These are phyloP conservation scores for Torulaspora globosa DNA, from an alignment of 1,139 yeast species.

Conservation along the genomic window DNA sequence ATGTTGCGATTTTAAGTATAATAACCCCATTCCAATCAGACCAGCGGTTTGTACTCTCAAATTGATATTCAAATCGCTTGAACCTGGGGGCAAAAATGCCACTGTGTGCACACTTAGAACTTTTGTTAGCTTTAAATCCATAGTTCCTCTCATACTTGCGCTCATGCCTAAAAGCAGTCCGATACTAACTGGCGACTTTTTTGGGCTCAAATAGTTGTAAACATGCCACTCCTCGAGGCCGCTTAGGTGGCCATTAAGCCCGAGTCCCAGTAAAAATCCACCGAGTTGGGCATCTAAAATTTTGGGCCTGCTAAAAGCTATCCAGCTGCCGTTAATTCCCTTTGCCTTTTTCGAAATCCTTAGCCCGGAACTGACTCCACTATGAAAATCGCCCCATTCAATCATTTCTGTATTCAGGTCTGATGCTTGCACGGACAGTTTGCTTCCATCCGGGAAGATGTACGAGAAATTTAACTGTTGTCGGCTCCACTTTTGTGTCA, in stretches of 20 bases:
- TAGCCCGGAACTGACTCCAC: slow-evolving; percentile 86
- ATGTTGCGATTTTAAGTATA: slow-evolving; percentile 75
- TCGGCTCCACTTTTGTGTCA: slow-evolving; percentile 80
- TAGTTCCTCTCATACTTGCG: slow-evolving; percentile 77
- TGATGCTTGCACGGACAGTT: slow-evolving; percentile 57
- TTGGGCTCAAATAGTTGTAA: slow-evolving; percentile 87
- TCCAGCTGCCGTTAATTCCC: slow-evolving; percentile 89
- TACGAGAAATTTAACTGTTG: slow-evolving; percentile 72
- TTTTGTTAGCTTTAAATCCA: slow-evolving; percentile 83
- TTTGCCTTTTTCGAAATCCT: slow-evolving; percentile 64
- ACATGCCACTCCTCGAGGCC: slow-evolving; percentile 94
- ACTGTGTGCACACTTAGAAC: slow-evolving; percentile 91
- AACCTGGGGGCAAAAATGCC: slow-evolving; percentile 86
- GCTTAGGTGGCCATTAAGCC: slow-evolving; percentile 83
- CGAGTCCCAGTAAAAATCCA: slow-evolving; percentile 89
- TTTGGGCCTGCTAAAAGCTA: slow-evolving; percentile 77
- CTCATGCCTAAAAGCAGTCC: slow-evolving; percentile 90
- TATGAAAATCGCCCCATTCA: slow-evolving; percentile 89
- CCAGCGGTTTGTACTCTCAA: slow-evolving; percentile 89
- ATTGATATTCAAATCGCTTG: slow-evolving; percentile 83
- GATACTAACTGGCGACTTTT: slow-evolving; percentile 77
- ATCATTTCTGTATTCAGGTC: slow-evolving; percentile 48
- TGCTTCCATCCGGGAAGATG: slow-evolving; percentile 63
- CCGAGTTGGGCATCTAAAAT: slow-evolving; percentile 76
- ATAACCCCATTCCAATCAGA: slow-evolving; percentile 78